Conservation (phyloP, 2,329 filamentous ascomycete genomes). For the Ophiostoma sp. region DNA sequence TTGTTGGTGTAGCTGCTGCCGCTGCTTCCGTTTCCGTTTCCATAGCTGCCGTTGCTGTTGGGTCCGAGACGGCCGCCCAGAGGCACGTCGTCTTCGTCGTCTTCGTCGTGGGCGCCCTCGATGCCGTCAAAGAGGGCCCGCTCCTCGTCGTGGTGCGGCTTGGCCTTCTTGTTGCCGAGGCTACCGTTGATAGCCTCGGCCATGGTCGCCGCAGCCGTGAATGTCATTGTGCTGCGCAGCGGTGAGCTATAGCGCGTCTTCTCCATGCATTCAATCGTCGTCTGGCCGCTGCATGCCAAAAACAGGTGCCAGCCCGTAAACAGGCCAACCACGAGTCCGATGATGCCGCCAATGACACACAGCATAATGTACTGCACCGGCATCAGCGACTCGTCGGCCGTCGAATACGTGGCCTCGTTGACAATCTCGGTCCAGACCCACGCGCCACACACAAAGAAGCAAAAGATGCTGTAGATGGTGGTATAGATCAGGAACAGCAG, state of each 20-base stretch:
- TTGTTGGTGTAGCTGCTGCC: constrained; percentile 7
- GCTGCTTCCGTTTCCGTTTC: not conserved
- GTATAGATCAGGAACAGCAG: constrained; percentile 88
- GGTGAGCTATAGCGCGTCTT: constrained; percentile 91
- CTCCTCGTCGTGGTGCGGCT: constrained; percentile 19
- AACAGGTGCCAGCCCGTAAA: constrained; percentile 92
- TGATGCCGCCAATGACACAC: constrained; percentile 81
- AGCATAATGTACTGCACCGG: constrained; percentile 89
- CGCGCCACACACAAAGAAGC: constrained; percentile 66
- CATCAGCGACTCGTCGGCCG: constrained; percentile 69
- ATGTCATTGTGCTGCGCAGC: constrained; percentile 57
- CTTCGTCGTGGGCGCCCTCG: constrained; percentile 22
- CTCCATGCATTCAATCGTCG: constrained; percentile 93
- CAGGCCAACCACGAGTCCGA: constrained; percentile 78
- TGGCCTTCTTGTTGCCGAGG: constrained; percentile 38
- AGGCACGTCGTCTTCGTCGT: constrained; percentile 3
- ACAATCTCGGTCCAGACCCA: constrained; percentile 87
- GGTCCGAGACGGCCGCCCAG: not conserved
- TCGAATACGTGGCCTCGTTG: constrained; percentile 50
- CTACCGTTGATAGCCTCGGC: constrained; percentile 40
- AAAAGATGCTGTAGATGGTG: constrained; percentile 75
- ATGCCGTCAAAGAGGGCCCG: constrained; percentile 19
- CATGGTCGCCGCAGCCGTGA: constrained; percentile 54
- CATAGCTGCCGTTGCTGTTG: constrained; percentile 11
- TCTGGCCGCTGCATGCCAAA: constrained; percentile 72